Conservation (phyloP, 1,139 yeast species). For the Saccharomycopsis hybrid region DNA sequence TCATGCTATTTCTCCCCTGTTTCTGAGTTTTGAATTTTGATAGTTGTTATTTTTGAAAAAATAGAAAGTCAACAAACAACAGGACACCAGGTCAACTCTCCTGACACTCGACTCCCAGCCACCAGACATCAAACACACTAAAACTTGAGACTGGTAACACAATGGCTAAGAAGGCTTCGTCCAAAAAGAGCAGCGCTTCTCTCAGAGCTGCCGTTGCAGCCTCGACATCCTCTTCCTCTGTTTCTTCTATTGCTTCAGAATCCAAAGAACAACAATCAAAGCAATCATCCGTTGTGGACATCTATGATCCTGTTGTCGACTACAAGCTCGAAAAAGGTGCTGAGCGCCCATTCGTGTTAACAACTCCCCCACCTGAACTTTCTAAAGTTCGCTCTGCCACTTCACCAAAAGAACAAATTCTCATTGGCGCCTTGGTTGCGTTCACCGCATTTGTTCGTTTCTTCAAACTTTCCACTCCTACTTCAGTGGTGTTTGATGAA, state of each 20-base stretch:
- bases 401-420: slow-evolving; percentile 32
- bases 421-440: slow-evolving; percentile 45
- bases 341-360: slow-evolving; percentile 33
- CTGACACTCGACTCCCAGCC: no score
- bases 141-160: no score
- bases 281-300: slow-evolving; percentile 3
- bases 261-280: background rate
- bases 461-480: slow-evolving; percentile 56
- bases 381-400: slow-evolving; percentile 32
- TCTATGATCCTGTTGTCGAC: slow-evolving; percentile 42
- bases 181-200: background rate
- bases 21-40: no score
- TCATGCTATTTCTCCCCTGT: no score
- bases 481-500: slow-evolving; percentile 89
- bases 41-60: no score
- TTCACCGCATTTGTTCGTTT: slow-evolving; percentile 55
- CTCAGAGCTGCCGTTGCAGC: background rate
- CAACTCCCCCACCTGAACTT: slow-evolving; percentile 39
- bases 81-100: no score
- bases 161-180: background rate
- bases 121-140: no score
- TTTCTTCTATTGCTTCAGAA: no score
- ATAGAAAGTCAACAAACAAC: no score
- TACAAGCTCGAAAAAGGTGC: slow-evolving; percentile 36
- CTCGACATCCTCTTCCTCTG: no score